phyloP scores from a whole-genome alignment of 106 monocot species.

The Phalaenopsis equestris region DNA sequence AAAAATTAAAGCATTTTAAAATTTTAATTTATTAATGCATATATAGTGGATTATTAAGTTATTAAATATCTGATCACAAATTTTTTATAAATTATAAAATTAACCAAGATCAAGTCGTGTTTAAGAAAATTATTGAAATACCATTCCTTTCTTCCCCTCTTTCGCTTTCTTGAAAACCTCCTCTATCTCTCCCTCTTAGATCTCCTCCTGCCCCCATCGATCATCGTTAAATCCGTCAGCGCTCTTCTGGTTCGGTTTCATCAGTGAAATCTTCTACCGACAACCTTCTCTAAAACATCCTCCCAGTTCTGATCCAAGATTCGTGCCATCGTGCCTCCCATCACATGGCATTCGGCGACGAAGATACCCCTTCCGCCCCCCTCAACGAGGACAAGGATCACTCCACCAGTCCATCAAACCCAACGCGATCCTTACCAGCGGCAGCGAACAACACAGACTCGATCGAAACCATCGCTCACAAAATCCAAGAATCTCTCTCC shows the following conservation, averaged over 20 bases:
- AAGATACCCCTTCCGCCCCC: neutral
- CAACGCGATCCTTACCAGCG: neutral
- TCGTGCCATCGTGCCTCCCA: neutral
- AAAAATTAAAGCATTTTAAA: no score
- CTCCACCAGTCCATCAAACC: neutral
- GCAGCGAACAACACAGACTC: neutral
- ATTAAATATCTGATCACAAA: no score
- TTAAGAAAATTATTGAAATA: no score
- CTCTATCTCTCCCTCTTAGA: neutral
- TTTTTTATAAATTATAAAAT: no score
- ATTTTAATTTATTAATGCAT: no score
- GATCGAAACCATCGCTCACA: constrained; percentile 42
- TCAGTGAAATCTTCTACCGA: neutral
- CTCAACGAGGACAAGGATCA: neutral
- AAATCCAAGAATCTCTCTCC: constrained; percentile 51
- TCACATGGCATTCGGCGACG: neutral
- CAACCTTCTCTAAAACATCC: neutral
- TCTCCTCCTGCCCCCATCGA: neutral
- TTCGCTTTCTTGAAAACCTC: neutral
- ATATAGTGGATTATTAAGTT: no score
- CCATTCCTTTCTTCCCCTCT: neutral
- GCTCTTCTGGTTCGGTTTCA: neutral
- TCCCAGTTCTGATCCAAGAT: neutral
- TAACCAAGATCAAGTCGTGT: no score
- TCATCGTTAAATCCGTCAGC: neutral